Base-by-base conservation (phyloP, 2,329 filamentous ascomycete genomes). In the Fusarium fujikuroi region DNA sequence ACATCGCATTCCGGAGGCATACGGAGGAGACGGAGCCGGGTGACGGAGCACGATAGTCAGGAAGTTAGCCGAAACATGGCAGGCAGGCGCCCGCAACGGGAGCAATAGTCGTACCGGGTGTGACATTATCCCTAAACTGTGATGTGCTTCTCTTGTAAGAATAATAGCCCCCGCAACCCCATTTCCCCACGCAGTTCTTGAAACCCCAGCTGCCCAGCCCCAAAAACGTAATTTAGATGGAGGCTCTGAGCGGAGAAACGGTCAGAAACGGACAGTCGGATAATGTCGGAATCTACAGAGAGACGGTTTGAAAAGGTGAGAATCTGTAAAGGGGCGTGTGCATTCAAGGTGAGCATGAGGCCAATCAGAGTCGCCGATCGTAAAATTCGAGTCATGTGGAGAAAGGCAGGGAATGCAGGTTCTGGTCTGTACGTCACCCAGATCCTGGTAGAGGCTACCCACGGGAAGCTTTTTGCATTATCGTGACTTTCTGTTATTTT, bases 11-110 rank as follows among this genome's bases (percentile, higher is more conserved):
- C 70, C 72, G 67, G 71, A 74, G 63, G 71, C 44, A 60, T 50
- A 67, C 68, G 71, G 71, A 74, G 68, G 52, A 47, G 66, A 74
- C 72, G 71, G 71, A 65, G 71, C 68, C 63, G 68, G 60, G 53
- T 60, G 44, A 63, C 71, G 71, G 68, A 75, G 60, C 60, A 76
- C 67, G 56, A 68, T 75, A 59, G 61, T 73, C 73, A 73, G 75
- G 75, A 77, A 77, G 75, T 77, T 77, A 77, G 47, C 75, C 75
- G 75, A 76, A 65, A 62, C 60, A 65, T 63, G 60, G 73, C 56
- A 64, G 63, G 58, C 60, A 70, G 74, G 61, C 75, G 75, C 75
- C 75, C 75, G 75, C 75, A 76, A 70, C 50, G 57, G 57, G 57
- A 73, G 43, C 28, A 50, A 63, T 46, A 54, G 43, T 57, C 40